Percentiles rank a stretch among this genome's conserved stretches.
phyloP scores from a whole-genome alignment of 2,329 filamentous ascomycete species.

The Claviceps paspali region DNA sequence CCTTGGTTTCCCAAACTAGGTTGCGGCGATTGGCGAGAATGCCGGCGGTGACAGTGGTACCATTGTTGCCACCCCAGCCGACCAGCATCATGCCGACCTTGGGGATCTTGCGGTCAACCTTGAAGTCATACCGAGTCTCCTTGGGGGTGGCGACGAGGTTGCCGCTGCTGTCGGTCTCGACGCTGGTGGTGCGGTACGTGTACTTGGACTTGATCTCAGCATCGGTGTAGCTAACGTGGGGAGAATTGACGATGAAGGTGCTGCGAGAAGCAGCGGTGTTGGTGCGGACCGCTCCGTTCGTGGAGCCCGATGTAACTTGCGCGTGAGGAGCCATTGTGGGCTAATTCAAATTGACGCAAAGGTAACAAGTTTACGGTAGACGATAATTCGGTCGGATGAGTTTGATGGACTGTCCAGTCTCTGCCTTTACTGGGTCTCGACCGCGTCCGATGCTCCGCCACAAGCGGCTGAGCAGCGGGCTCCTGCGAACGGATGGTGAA shows the following conservation, averaged over 20 bases:
- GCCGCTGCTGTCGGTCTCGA: slow-evolving; percentile 56
- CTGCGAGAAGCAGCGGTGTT: slow-evolving; percentile 33
- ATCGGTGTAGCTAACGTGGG: slow-evolving; percentile 85
- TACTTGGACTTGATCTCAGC: slow-evolving; percentile 84
- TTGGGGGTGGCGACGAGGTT: slow-evolving; percentile 72
- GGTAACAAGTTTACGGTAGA: slow-evolving; percentile 6
- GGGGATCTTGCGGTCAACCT: slow-evolving; percentile 83
- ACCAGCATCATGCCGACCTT: slow-evolving; percentile 96
- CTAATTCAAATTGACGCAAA: slow-evolving; percentile 21
- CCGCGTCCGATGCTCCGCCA: slow-evolving; percentile 64
- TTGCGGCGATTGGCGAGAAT: slow-evolving; percentile 88
- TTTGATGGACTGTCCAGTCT: slow-evolving; percentile 9
- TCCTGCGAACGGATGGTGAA: slow-evolving; percentile 93
- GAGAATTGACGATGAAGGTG: slow-evolving; percentile 77
- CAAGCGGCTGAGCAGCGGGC: slow-evolving; percentile 83
- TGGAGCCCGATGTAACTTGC: slow-evolving; percentile 38
- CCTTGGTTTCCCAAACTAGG: slow-evolving; percentile 84
- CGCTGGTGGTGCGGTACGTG: slow-evolving; percentile 85
- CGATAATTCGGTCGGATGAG: slow-evolving; percentile 4
- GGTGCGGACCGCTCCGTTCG: slow-evolving; percentile 43
- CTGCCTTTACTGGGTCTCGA: slow-evolving; percentile 39
- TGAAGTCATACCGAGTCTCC: slow-evolving; percentile 91
- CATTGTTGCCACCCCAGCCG: slow-evolving; percentile 96
- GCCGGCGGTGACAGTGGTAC: slow-evolving; percentile 89
- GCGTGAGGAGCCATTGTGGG: slow-evolving; percentile 87